Evolutionary conservation across 1,284 basidiomycete species (phyloP).

Genomic region (Heterobasidion annosum): DNA sequence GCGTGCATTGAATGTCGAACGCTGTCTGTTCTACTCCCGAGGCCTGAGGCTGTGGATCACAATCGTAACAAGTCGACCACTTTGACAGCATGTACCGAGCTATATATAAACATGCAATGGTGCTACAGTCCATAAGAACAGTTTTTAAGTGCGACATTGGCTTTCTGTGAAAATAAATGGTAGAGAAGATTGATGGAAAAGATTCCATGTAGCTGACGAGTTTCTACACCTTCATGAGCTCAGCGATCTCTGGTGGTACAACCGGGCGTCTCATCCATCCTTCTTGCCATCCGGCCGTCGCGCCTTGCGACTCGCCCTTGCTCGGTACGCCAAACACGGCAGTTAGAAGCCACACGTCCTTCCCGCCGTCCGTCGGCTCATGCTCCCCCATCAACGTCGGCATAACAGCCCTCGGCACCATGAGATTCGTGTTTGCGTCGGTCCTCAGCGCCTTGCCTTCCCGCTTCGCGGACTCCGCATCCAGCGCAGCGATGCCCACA

Average conservation of each 20-base stretch:
- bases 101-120: too few relatives aligned
- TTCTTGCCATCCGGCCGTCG: slow-evolving; percentile 34
- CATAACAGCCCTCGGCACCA: slow-evolving; percentile 58
- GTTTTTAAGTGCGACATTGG: too few relatives aligned
- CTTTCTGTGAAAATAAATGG: too few relatives aligned
- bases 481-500: slow-evolving; percentile 51
- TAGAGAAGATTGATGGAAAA: too few relatives aligned
- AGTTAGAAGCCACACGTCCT: slow-evolving; percentile 54
- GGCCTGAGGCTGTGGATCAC: too few relatives aligned
- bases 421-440: slow-evolving; percentile 68
- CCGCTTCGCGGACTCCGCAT: slow-evolving; percentile 15
- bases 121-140: too few relatives aligned
- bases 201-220: too few relatives aligned
- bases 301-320: slow-evolving; percentile 27
- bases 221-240: neutral
- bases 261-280: slow-evolving; percentile 46
- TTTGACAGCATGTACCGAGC: too few relatives aligned
- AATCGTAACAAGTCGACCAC: too few relatives aligned
- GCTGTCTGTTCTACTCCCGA: too few relatives aligned
- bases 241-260: slow-evolving; percentile 27
- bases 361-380: slow-evolving; percentile 27
- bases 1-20: too few relatives aligned
- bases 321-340: slow-evolving; percentile 60
- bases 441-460: slow-evolving; percentile 47
- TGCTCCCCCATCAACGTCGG: slow-evolving; percentile 48